Percentiles rank a stretch among this genome's conserved stretches.
Conservation (phyloP, 306 rosid species). For the Cucurbita moschata region DNA sequence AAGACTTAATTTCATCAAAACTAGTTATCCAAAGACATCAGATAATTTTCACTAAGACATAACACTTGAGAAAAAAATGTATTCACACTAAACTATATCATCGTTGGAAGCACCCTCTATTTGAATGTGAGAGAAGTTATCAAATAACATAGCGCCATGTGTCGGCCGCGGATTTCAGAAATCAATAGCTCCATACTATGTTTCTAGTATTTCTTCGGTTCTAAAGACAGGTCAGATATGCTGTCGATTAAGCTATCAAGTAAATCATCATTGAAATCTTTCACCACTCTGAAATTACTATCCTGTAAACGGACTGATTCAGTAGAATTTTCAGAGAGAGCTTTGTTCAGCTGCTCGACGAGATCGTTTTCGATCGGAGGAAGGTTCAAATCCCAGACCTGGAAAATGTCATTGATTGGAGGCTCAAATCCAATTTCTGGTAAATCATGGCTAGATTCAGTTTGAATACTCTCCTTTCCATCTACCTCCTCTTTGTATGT, state of each 20-base stretch:
- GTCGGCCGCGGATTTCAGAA: not conserved
- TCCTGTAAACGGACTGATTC: not conserved
- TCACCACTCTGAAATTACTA: not conserved
- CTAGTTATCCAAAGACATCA: no score
- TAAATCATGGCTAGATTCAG: not conserved
- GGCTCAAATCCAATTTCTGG: not conserved
- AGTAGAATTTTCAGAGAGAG: not conserved
- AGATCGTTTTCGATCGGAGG: not conserved
- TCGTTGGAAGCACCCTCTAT: not conserved
- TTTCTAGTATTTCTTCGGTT: not conserved
- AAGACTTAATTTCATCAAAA: no score
- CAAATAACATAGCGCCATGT: not conserved
- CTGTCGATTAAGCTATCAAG: not conserved
- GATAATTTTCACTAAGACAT: no score
- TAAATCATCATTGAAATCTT: not conserved
- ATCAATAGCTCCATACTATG: not conserved
- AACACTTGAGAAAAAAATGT: no score
- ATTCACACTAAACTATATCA: no score
- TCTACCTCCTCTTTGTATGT: not conserved
- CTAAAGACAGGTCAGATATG: not conserved
- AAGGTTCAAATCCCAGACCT: not conserved
- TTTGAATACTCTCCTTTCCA: not conserved
- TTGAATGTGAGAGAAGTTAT: not conserved
- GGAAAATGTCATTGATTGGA: constrained; percentile 1
- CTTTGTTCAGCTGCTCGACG: not conserved